Base-by-base conservation (phyloP, 768 basidiomycete genomes). In the Cyclocybe aegerita region DNA sequence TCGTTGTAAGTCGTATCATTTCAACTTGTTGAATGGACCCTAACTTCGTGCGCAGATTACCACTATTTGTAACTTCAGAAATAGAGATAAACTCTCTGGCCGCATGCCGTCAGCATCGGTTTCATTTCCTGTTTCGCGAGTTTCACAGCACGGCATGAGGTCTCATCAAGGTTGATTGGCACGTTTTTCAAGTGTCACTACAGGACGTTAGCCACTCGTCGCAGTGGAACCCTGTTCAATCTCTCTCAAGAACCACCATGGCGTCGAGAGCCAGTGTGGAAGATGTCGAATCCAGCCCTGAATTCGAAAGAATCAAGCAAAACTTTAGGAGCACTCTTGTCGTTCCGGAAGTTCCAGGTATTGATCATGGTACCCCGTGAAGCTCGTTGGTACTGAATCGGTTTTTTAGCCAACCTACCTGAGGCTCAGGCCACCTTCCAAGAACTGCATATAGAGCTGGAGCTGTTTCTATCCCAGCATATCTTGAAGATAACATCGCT, bases 391-490 rank as follows among this genome's bases (percentile, higher is more conserved):
- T 2, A n/a, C 4, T 23, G 1, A 10, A 30, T 31, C 45, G 32
- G 9, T n/a, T 15, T 42, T 17, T 23, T 39, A 59, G 59, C 36
- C 43, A 56, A 60, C 32, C 32, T 55, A 14, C 39, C 49, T 12
- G 58, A 60, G 32, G 43, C 53, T 4, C 59, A 61, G 29, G 46
- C 39, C 2, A 43, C 53, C 2, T 59, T 65, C 15, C 57, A 63
- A 48, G 53, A 59, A 14, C 47, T 63, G 17, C 64, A 65, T 31
- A 53, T 47, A 11, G 61, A 65, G 39, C 43, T 65, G 33, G 54
- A 61, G 30, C 53, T 52, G 11, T 65, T 65, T 38, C 42, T 65
- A 10, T 46, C 40, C 7, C 42, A 57, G 4, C 53, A 65, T 37
- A 46, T 63, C 42, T 49, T 32, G 7, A 63, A 59, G 40, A 47